Percentiles rank a stretch among this genome's conserved stretches.
Evolutionary conservation across 106 monocot genomes (phyloP).

Genomic region (Dendrobium chrysotoxum): DNA sequence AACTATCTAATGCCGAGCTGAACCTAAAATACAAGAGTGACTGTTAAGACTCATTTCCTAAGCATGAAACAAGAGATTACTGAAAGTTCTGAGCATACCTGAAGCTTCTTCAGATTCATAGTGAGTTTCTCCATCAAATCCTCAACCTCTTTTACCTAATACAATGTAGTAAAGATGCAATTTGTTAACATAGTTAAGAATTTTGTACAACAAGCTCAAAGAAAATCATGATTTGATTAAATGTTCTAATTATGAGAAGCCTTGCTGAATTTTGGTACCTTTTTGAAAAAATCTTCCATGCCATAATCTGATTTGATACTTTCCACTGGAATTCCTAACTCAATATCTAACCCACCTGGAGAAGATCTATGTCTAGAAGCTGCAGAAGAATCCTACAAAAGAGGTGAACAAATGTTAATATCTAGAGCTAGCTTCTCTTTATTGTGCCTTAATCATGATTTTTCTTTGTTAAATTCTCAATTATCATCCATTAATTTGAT

Average conservation of each 20-base stretch:
- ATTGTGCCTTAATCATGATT: not conserved
- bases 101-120: slow-evolving; percentile 31
- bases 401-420: not conserved
- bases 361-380: not conserved
- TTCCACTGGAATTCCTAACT: not conserved
- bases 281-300: slow-evolving; percentile 7
- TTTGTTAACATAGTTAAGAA: not conserved
- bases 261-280: not conserved
- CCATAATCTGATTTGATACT: not conserved
- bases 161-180: not conserved
- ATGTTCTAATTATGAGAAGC: too few species aligned
- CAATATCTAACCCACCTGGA: not conserved
- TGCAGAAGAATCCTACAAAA: not conserved
- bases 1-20: too few species aligned
- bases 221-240: not conserved
- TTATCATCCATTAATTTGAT: not conserved
- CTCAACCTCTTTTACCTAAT: slow-evolving; percentile 34
- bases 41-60: not conserved
- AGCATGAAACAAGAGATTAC: not conserved
- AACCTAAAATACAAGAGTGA: too few species aligned
- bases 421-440: not conserved
- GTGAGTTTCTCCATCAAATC: slow-evolving; percentile 36
- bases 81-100: slow-evolving; percentile 23
- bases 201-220: not conserved
- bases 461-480: not conserved